Base-by-base conservation (phyloP, 2,329 filamentous ascomycete species). In the Penicillium crustosum region DNA sequence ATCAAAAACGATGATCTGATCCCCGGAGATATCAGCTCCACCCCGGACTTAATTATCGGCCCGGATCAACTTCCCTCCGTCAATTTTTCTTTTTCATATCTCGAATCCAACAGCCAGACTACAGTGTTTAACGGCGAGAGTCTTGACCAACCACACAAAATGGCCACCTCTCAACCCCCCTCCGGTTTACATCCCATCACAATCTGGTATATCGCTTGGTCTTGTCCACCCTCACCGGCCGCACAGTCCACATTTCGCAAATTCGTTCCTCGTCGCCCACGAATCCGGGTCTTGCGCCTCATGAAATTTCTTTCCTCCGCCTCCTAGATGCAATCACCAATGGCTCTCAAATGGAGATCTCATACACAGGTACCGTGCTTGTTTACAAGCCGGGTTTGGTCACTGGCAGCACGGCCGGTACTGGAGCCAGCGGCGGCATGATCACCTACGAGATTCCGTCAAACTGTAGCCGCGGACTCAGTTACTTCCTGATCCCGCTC, bases 311-410 rank as follows among this genome's bases (percentile, higher is more conserved):
- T 47, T 93, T 99, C 76, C 84, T 99, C 33, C 93, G 94, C 57
- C 89, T 99, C 19, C 87, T 99, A 70, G 94, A 97, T 76, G 85
- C 91, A 66, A 83, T 99, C 68, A 99, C 94, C 70, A 99, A 99
- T 81, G 94, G 94, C 77, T 90, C 90, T 57, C 87, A 89, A 55
- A 91, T 97, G 78, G 93, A 97, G 70, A 96, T 99, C 67, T 96
- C 92, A 12, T 94, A 96, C 78, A 97, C 92, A 1, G 94, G 94
- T 72, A 97, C 94, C 0, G 93, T 91, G 1, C 85, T 99, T 55
- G 88, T 93, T 38, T 99, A 95, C 78, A 89, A 90, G 64, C 94
- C 94, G 0, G 94, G 94, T 36, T 81, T 99, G 41, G 95, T 99
- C 69, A 94, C 91, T 0, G 94, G 94, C 61, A 89, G 88, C 47